Evolutionary conservation across 2,329 filamentous ascomycete species (phyloP).

Genomic region (Calonectria multiphialidica): DNA sequence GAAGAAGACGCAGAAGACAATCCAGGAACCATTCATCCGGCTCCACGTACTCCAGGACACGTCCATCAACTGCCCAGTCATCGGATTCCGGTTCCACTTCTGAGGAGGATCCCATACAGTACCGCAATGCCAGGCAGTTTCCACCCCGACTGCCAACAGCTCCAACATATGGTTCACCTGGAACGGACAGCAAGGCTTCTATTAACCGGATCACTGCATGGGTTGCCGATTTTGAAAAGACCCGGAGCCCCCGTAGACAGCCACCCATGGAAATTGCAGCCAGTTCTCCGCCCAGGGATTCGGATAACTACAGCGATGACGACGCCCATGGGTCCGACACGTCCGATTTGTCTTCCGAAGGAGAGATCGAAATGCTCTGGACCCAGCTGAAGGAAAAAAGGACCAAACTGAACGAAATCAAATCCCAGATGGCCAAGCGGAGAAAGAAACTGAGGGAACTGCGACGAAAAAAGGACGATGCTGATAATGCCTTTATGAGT

Average conservation of each 20-base stretch:
- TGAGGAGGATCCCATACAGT: constrained; percentile 44
- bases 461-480: constrained; percentile 48
- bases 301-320: constrained; percentile 29
- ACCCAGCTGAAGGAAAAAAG: constrained; percentile 50
- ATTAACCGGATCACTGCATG: constrained; percentile 49
- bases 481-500: constrained; percentile 56
- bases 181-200: constrained; percentile 40
- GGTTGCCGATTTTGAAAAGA: constrained; percentile 48
- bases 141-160: constrained; percentile 48
- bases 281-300: constrained; percentile 16
- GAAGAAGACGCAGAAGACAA: background rate
- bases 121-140: constrained; percentile 47
- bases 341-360: constrained; percentile 33
- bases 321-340: background rate
- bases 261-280: constrained; percentile 20
- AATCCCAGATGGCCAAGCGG: constrained; percentile 47
- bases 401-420: constrained; percentile 44
- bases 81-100: constrained; percentile 42
- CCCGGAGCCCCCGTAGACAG: constrained; percentile 37
- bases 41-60: constrained; percentile 39
- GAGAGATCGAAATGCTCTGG: constrained; percentile 51
- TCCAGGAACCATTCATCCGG: constrained; percentile 27
- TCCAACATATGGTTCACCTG: constrained; percentile 33
- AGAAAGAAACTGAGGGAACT: constrained; percentile 48
- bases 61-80: constrained; percentile 32